phyloP scores from a whole-genome alignment of 805 yeast genomes.

The Schizosaccharomyces octosporus region DNA sequence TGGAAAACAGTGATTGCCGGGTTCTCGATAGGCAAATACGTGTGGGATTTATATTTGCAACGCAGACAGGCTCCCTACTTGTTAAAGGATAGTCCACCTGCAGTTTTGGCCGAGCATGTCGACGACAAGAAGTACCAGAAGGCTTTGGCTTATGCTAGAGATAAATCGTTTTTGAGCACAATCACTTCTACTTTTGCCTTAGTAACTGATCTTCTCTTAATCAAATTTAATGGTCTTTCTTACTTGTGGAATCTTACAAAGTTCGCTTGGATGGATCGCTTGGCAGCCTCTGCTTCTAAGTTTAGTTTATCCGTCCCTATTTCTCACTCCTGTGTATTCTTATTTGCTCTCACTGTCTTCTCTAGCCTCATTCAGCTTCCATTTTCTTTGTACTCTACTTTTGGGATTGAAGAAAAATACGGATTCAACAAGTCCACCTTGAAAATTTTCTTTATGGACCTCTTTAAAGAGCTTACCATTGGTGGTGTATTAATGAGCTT shows the following conservation, averaged over 20 bases:
- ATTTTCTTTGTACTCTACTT: conserved; percentile 45
- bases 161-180: conserved; percentile 50
- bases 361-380: conserved; percentile 41
- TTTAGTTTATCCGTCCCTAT: conserved; percentile 8
- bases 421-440: conserved; percentile 80
- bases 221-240: conserved; percentile 42
- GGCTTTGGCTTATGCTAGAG: conserved; percentile 53
- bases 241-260: conserved; percentile 31
- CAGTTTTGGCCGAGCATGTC: conserved; percentile 39
- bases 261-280: conserved; percentile 13
- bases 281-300: conserved; percentile 22
- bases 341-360: conserved; percentile 25
- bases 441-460: conserved; percentile 48
- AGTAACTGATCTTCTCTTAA: conserved; percentile 29
- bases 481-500: conserved; percentile 43
- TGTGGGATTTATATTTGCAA: conserved; percentile 49
- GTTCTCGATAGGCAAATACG: conserved; percentile 47
- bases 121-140: conserved; percentile 49
- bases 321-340: conserved; percentile 14
- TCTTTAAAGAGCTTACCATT: conserved; percentile 33
- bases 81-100: conserved; percentile 35
- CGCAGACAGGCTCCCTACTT: conserved; percentile 55
- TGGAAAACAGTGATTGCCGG: conserved; percentile 63
- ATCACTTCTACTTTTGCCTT: conserved; percentile 27
- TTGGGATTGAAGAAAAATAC: conserved; percentile 72